Percentiles rank a stretch among this genome's conserved stretches.
Conservation (phyloP, 1,284 basidiomycete genomes). For the Ceraceosorus bombacis region DNA sequence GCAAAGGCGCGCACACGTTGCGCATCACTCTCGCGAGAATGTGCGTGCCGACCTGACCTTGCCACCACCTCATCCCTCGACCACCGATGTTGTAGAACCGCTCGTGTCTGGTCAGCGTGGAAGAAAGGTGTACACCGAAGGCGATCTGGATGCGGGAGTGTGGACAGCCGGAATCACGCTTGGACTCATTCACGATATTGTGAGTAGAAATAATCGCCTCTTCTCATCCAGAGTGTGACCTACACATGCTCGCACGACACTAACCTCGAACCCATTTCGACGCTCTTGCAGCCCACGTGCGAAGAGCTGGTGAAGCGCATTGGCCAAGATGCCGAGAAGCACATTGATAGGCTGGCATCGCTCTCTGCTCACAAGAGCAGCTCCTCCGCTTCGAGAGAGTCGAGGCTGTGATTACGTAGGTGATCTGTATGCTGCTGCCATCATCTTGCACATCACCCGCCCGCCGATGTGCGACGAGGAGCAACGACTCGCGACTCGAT, state of each 20-base stretch:
- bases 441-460: too few species aligned
- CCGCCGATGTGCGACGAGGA: too few species aligned
- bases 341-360: constrained; percentile 52
- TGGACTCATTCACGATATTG: constrained; percentile 75
- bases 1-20: constrained; percentile 40
- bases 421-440: too few species aligned
- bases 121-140: constrained; percentile 69
- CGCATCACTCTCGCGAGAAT: not conserved
- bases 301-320: constrained; percentile 64
- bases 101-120: constrained; percentile 75
- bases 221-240: not conserved
- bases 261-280: not conserved
- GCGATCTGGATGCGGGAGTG: constrained; percentile 77
- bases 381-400: too few species aligned
- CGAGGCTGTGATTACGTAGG: too few species aligned
- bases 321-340: constrained; percentile 68
- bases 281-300: constrained; percentile 60
- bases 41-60: not conserved
- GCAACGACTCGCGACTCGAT: too few species aligned
- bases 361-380: too few species aligned
- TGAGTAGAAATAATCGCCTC: constrained; percentile 17
- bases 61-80: not conserved
- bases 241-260: not conserved
- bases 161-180: constrained; percentile 74
- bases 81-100: constrained; percentile 42